Base-by-base conservation (phyloP, 169 alveolate genomes). In the Amoebophrya sp. region DNA sequence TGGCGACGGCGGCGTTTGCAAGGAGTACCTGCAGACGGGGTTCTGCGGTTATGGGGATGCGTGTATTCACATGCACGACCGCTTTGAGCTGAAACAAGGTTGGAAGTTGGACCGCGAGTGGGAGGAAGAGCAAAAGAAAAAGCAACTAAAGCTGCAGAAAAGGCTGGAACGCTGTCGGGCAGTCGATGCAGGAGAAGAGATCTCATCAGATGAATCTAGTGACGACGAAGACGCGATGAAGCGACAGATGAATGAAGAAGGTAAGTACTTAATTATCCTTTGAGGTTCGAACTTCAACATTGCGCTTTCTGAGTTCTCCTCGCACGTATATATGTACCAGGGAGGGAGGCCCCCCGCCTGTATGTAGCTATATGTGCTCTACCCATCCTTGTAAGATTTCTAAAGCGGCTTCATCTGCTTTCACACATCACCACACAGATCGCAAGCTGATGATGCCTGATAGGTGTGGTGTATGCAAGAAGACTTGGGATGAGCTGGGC, bases 1-100 rank as follows among this genome's bases (percentile, higher is more conserved):
- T 47, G 65, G 65, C 65, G 65, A 47, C 65, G 65, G 65, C 18
- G 65, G 65, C 90, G 91, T 96, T 12, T 97, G 98, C 91, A 97
- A 97, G 94, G 98, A 96, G 93, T 97, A 92, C 93, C 95, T 95
- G 92, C 98, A 96, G 91, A 95, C 98, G 0, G 98, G 98, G 14
- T 94, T 94, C 93, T 97, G 98, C 92, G 96, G 96, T 23, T 97
- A 95, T 92, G 98, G 98, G 89, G 98, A 97, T 89, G 94, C 96
- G 40, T 97, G 98, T 92, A 93, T 95, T 38, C 96, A 95, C 91
- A 93, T 97, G 41, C 98, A 97, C 94, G 98, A 96, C 94, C 95
- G 98, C 89, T 94, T 97, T 89, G 98, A 97, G 92, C 96, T 95
- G 90, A 96, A 95, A 41, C 47, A 94, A 38, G 98, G 98, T 0